A percentile compares a stretch with the other conserved stretches of the same genome.
Conservation (phyloP, 306 rosid species). For the Cucumis melo region DNA sequence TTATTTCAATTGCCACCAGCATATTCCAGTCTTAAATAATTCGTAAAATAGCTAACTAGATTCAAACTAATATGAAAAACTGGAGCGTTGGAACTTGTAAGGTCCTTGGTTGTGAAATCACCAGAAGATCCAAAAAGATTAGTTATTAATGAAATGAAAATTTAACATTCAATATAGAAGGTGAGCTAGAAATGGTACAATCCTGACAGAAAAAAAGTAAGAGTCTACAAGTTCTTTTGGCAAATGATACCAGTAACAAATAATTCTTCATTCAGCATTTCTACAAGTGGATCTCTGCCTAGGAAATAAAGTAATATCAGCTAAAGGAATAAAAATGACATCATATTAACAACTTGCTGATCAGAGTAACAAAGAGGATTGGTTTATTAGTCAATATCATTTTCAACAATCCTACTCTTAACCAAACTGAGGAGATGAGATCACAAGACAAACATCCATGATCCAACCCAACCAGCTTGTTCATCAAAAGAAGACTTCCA, state of each 20-base stretch:
- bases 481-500: background rate
- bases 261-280: background rate
- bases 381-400: background rate
- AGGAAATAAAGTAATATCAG: background rate
- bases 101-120: background rate
- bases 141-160: background rate
- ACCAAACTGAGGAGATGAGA: background rate
- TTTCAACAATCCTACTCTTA: background rate
- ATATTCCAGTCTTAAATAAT: background rate
- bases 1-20: background rate
- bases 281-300: background rate
- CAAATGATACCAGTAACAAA: background rate
- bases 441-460: background rate
- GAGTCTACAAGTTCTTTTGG: background rate
- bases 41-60: background rate
- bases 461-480: background rate
- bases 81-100: background rate
- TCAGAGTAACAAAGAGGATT: background rate
- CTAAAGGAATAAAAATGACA: background rate
- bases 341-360: constrained; percentile 1
- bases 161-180: background rate
- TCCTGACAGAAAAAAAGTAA: background rate
- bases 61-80: background rate
- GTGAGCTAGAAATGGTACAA: background rate
- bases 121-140: background rate